phyloP scores from a whole-genome alignment of 768 basidiomycete genomes.

The Lentinula detonsa region DNA sequence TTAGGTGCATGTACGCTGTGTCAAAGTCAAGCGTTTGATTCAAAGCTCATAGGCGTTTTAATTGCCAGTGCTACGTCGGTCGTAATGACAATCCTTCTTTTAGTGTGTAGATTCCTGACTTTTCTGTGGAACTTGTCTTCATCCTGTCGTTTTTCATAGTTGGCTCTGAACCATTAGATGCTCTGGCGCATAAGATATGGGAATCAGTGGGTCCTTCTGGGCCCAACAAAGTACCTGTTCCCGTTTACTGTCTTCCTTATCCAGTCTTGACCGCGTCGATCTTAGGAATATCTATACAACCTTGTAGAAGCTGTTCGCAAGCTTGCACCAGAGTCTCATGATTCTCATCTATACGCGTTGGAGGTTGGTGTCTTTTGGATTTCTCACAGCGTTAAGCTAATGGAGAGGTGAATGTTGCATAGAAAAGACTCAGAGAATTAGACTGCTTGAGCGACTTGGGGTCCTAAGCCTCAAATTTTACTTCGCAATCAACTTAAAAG shows the following conservation, averaged over 20 bases:
- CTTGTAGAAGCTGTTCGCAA: conserved; percentile 68
- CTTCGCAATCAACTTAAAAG: too few relatives aligned
- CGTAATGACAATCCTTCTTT: conserved; percentile 85
- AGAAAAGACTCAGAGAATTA: background rate
- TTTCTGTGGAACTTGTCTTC: background rate
- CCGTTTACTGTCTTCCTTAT: background rate
- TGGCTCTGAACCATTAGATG: conserved; percentile 73
- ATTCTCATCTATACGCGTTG: conserved; percentile 71
- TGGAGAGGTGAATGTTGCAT: conserved; percentile 17
- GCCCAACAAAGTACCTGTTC: conserved; percentile 66
- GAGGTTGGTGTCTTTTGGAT: conserved; percentile 40
- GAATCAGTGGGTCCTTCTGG: conserved; percentile 81
- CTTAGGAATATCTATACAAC: conserved; percentile 81
- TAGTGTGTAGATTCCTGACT: conserved; percentile 35
- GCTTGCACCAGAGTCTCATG: conserved; percentile 68
- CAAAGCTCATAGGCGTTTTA: background rate
- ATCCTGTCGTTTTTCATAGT: conserved; percentile 36
- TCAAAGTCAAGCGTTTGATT: background rate
- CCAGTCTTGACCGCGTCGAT: background rate
- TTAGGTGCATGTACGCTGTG: conserved; percentile 44
- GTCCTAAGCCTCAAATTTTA: background rate
- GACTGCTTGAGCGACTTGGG: background rate
- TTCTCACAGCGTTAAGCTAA: conserved; percentile 42
- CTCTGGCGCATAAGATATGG: conserved; percentile 67
- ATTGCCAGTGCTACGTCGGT: conserved; percentile 75